Evolutionary conservation across 2,329 filamentous ascomycete genomes (phyloP).

Genomic region (Fusarium hainanense): DNA sequence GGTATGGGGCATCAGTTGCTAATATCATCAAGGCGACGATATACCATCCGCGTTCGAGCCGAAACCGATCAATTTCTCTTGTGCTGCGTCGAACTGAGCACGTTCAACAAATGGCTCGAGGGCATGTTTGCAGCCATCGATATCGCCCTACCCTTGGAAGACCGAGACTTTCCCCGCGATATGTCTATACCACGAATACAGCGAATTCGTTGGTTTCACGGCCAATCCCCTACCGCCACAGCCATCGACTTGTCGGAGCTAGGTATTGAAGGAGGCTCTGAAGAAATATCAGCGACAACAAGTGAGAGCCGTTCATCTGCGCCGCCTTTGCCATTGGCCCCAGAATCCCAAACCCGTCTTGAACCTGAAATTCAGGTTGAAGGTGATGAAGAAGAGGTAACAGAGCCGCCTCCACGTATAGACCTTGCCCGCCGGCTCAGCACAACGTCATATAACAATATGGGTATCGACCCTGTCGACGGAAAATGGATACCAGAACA

Average conservation of each 20-base stretch:
- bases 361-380: conserved; percentile 39
- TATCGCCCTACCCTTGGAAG: conserved; percentile 76
- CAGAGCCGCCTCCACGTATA: conserved; percentile 45
- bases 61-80: conserved; percentile 81
- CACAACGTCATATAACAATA: conserved; percentile 59
- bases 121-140: conserved; percentile 78
- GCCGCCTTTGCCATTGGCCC: conserved; percentile 17
- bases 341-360: conserved; percentile 40
- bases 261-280: conserved; percentile 30
- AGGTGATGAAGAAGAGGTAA: conserved; percentile 36
- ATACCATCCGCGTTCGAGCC: conserved; percentile 76
- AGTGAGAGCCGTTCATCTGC: conserved; percentile 32
- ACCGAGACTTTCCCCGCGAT: conserved; percentile 72
- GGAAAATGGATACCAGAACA: conserved; percentile 69
- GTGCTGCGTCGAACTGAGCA: conserved; percentile 71
- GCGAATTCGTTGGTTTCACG: conserved; percentile 62
- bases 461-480: conserved; percentile 59
- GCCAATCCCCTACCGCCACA: conserved; percentile 49
- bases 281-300: conserved; percentile 39
- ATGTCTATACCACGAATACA: conserved; percentile 70
- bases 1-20: conserved; percentile 2
- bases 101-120: conserved; percentile 76
- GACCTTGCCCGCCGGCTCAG: conserved; percentile 55
- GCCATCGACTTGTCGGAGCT: conserved; percentile 43
- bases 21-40: conserved; percentile 59